Base-by-base conservation (phyloP, 73 alveolate species). In the Blepharisma japonicum region DNA sequence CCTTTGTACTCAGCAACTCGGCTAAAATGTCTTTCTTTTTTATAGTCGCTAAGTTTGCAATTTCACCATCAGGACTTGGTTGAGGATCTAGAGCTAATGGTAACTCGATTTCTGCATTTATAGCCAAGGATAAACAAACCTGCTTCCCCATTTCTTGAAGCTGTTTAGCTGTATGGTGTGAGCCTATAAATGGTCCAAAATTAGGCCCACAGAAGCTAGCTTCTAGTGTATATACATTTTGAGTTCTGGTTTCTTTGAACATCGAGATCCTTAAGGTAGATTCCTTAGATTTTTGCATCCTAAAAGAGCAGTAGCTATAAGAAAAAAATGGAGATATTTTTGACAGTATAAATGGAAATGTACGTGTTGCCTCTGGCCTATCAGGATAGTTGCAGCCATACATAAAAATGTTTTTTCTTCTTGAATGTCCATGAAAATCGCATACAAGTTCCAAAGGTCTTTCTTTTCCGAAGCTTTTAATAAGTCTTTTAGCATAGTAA, bases 391-490 rank as follows among this genome's bases (percentile, higher is more conserved):
- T 9, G 66, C 66, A 45, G 2, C 80, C 80, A 45, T 70, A 70
- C 66, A 39, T 47, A 45, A 70, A 70, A 14, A 70, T 25, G 2
- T 45, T 45, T 45, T 18, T 70, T 81, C 95, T 97, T 70, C 98
- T 87, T 18, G 99, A 92, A 88, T 98, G 99, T 8, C 99, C 99
- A 80, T 98, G 99, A 66, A 98, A 86, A 86, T 98, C 99, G 71
- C 99, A 95, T 79, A 88, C 92, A 71, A 98, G 87, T 70, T 88
- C 91, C 50, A 97, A 90, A 39, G 96, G 99, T 77, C 98, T 84
- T 51, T 96, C 98, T 45, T 94, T 98, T 71, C 86, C 86, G 18
- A 95, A 80, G 82, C 94, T 94, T 56, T 96, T 92, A 53, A 95
- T 86, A 91, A 96, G 87, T 91, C 89, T 89, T 76, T 97, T 97